Evolutionary conservation across 1,284 basidiomycete species (phyloP).

Genomic region (Albatrellus sp.): DNA sequence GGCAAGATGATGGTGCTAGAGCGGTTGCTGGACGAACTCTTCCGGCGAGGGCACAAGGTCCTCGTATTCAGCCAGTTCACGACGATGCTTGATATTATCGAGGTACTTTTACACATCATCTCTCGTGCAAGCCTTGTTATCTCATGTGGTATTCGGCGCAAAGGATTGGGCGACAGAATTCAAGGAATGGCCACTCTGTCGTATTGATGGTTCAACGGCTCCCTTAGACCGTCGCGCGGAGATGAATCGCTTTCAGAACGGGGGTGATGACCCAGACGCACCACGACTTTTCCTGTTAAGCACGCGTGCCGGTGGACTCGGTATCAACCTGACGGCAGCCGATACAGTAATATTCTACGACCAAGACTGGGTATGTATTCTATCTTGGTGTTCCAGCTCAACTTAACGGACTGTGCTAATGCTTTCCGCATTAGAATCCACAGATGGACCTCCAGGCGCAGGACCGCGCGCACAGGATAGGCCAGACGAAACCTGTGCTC

Average conservation of each 20-base stretch:
- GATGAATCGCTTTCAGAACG: constrained; percentile 78
- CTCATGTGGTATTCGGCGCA: background rate
- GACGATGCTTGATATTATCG: constrained; percentile 90
- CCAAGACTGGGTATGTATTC: constrained; percentile 73
- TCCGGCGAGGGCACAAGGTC: constrained; percentile 78
- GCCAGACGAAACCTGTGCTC: constrained; percentile 81
- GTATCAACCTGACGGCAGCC: constrained; percentile 86
- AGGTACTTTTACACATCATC: constrained; percentile 36
- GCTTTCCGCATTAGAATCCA: constrained; percentile 52
- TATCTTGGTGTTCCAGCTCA: background rate
- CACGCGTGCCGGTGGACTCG: constrained; percentile 86
- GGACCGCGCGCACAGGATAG: constrained; percentile 91
- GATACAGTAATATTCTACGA: constrained; percentile 95
- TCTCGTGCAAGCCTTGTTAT: background rate
- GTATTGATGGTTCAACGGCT: constrained; percentile 81
- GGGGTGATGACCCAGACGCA: constrained; percentile 50
- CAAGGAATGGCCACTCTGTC: constrained; percentile 75
- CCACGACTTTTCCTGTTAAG: constrained; percentile 82
- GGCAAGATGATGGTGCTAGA: constrained; percentile 98
- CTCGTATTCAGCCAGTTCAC: constrained; percentile 93
- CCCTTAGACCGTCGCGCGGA: constrained; percentile 74
- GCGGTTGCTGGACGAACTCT: constrained; percentile 77
- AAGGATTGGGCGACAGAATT: constrained; percentile 79
- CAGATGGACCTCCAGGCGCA: constrained; percentile 96
- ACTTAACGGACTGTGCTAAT: constrained; percentile 7